Percentiles rank a stretch among this genome's conserved stretches.
phyloP scores from a whole-genome alignment of 345 rosid species.

The Hibiscus mutabilis region DNA sequence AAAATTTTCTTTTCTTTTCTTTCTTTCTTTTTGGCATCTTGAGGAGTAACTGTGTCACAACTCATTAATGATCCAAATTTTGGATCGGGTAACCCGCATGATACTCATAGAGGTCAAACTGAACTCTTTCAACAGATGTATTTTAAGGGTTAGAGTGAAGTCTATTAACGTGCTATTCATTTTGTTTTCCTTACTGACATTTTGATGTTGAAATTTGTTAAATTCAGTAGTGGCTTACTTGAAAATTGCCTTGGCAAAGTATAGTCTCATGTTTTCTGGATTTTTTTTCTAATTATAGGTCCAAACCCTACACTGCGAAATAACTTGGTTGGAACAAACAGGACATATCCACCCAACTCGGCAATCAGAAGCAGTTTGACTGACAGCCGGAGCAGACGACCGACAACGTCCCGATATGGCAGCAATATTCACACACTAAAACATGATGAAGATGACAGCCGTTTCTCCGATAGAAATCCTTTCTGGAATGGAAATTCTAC shows the following conservation, averaged over 20 bases:
- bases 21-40: too few relatives aligned
- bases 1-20: not conserved
- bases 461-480: not conserved
- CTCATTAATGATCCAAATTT: not conserved
- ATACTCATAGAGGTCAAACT: not conserved
- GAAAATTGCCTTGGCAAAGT: not conserved
- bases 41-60: not conserved
- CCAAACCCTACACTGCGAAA: not conserved
- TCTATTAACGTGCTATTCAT: not conserved
- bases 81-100: not conserved
- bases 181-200: not conserved
- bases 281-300: not conserved
- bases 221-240: not conserved
- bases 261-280: not conserved
- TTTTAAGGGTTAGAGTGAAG: not conserved
- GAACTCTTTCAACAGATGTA: too few relatives aligned
- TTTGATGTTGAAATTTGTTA: not conserved
- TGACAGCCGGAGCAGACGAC: not conserved
- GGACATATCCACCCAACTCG: not conserved
- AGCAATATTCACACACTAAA: not conserved
- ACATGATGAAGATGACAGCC: not conserved
- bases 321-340: not conserved
- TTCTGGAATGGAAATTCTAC: slow-evolving; percentile 2
- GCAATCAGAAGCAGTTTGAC: not conserved
- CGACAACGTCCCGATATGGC: not conserved